Conservation (phyloP, 202 grass and related monocot species). For the Carex arenaria region DNA sequence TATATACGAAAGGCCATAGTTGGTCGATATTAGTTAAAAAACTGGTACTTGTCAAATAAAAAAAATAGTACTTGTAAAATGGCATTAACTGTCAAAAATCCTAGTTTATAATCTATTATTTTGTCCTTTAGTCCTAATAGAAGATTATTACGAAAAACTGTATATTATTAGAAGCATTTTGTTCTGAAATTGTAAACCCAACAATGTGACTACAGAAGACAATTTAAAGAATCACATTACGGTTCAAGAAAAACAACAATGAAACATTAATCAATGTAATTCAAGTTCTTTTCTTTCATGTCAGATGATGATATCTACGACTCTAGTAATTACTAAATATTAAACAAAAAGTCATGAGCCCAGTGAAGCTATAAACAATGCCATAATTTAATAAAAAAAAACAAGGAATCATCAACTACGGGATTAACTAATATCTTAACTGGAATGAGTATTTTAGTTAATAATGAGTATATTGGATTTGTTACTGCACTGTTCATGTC, state of each 20-base stretch:
- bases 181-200: not conserved
- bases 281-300: not conserved
- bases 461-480: too few relatives aligned
- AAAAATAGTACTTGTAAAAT: not conserved
- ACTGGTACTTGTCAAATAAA: not conserved
- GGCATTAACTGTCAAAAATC: not conserved
- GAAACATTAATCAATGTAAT: not conserved
- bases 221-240: not conserved
- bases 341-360: not conserved
- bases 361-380: not conserved
- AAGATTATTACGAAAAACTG: not conserved
- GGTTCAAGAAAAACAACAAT: not conserved
- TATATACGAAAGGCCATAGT: not conserved
- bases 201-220: not conserved
- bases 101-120: not conserved
- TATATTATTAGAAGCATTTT: not conserved
- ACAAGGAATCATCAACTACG: not conserved
- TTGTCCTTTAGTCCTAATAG: not conserved
- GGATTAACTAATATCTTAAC: not conserved
- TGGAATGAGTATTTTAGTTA: not conserved
- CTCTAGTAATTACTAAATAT: not conserved
- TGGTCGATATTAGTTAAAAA: not conserved
- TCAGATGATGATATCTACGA: not conserved
- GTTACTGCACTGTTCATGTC: not conserved
- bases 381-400: not conserved